Conservation (phyloP, 768 basidiomycete genomes). For the Leucosporidium scottii region DNA sequence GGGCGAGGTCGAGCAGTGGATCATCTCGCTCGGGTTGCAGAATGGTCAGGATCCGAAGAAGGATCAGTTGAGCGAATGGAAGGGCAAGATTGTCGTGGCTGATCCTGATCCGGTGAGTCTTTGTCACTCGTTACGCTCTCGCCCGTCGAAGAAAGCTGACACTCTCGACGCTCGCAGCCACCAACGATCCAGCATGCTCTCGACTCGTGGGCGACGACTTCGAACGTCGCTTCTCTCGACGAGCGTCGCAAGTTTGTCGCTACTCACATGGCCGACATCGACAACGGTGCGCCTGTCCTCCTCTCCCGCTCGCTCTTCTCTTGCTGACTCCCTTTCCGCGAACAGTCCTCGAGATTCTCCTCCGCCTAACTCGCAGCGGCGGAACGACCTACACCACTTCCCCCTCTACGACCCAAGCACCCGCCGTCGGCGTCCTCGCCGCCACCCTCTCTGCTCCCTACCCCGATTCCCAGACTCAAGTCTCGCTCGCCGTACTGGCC, state of each 20-base stretch:
- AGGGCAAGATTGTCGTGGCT: constrained; percentile 79
- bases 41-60: constrained; percentile 27
- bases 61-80: constrained; percentile 54
- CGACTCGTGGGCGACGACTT: constrained; percentile 81
- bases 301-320: neutral
- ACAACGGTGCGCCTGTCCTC: constrained; percentile 49
- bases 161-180: constrained; percentile 50
- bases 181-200: constrained; percentile 86
- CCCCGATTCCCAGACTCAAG: constrained; percentile 83
- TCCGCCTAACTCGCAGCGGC: constrained; percentile 85
- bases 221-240: constrained; percentile 61
- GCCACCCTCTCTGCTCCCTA: constrained; percentile 58
- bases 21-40: constrained; percentile 45
- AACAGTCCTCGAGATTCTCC: constrained; percentile 72
- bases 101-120: constrained; percentile 87
- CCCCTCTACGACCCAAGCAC: constrained; percentile 6
- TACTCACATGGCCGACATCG: constrained; percentile 74
- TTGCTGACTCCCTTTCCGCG: neutral
- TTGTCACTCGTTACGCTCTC: no score
- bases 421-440: constrained; percentile 36
- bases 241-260: constrained; percentile 83
- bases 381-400: constrained; percentile 50
- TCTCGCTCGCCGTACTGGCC: constrained; percentile 84
- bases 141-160: neutral
- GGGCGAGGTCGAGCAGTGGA: constrained; percentile 90